Evolutionary conservation across 2,329 filamentous ascomycete species (phyloP), one percentile per base, ranked within the genome.

Genomic region (Epichloe sp.): DNA sequence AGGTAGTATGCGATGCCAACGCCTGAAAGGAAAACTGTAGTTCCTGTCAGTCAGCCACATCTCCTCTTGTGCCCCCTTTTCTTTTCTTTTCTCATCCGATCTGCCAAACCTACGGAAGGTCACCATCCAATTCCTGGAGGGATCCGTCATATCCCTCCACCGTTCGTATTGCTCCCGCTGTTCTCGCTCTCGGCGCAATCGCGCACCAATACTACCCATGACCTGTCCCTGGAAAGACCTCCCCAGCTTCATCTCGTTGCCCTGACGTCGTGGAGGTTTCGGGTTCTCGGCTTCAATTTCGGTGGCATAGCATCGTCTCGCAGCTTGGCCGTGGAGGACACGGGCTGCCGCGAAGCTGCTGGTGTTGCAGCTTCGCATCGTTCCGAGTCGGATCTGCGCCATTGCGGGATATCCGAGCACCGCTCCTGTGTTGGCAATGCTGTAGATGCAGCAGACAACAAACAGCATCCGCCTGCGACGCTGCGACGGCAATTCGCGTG

Each of bases 201-300:
- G 73, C 50, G 73, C 69, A 48, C 71, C 71, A 47, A 80, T 78
- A 55, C 77, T 80, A 56, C 78, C 75, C 59, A 79, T 76, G 58
- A 82, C 71, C 65, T 82, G 79, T 19, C 77, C 77, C 58, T 76
- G 73, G 60, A 82, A 82, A 3, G 69, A 65, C 45, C 70, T 57
- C 15, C 65, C 69, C 26, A 63, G 59, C 59, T 61, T 69, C 56
- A 63, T 57, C 57, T 71, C 68, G 52, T 68, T 70, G 49, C 63
- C 59, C 54, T 63, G 59, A 17, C 62, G 57, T 49, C 61, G 57
- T 49, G 55, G 59, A 5, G 60, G 50, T 48, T 62, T 66, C 47
- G 63, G 58, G 41, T 60, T 58, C 55, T 67, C 64, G 11, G 65
- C 64, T 54, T 69, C 66, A 34, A 68, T 57, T 10, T 68, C 65